Evolutionary conservation across 345 rosid genomes (phyloP).

Genomic region (Brassica cretica): DNA sequence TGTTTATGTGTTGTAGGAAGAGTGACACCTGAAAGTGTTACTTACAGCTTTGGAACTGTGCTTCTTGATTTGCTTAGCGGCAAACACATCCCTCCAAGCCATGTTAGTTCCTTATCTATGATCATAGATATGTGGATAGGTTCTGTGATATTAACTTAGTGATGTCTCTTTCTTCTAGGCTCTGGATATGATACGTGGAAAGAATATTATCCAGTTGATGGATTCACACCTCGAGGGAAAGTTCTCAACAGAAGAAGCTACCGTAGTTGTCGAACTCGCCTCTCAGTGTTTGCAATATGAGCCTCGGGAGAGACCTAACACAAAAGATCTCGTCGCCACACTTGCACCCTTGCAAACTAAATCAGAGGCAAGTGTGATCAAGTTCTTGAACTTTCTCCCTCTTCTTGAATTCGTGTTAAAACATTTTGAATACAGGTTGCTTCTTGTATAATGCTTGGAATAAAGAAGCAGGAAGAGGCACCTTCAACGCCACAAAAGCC

Average conservation of each 20-base stretch:
- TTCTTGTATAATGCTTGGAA: slow-evolving; percentile 87
- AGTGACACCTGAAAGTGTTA: slow-evolving; percentile 89
- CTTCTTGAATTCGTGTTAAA: slow-evolving; percentile 2
- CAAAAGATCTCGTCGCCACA: slow-evolving; percentile 70
- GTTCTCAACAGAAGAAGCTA: slow-evolving; percentile 89
- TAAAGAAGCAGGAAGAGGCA: slow-evolving; percentile 70
- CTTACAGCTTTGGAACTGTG: slow-evolving; percentile 94
- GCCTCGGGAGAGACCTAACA: slow-evolving; percentile 91
- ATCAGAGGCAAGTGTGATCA: slow-evolving; percentile 60
- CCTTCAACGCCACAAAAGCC: slow-evolving; percentile 74
- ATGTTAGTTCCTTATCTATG: slow-evolving; percentile 52
- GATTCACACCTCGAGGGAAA: slow-evolving; percentile 96
- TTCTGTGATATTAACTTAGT: slow-evolving; percentile 17
- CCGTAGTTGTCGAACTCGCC: slow-evolving; percentile 74
- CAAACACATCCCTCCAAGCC: slow-evolving; percentile 96
- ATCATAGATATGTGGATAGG: slow-evolving; percentile 1
- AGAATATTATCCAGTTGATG: slow-evolving; percentile 73
- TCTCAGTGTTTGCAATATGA: slow-evolving; percentile 87
- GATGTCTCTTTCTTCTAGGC: slow-evolving; percentile 55
- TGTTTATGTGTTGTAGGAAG: slow-evolving; percentile 59
- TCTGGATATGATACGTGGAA: slow-evolving; percentile 86
- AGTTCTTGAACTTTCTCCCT: slow-evolving; percentile 9
- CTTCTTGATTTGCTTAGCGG: slow-evolving; percentile 94
- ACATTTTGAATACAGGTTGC: slow-evolving; percentile 61
- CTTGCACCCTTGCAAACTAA: slow-evolving; percentile 79